Conservation (phyloP, 2,329 filamentous ascomycete species). For the Penicillium thymicola region DNA sequence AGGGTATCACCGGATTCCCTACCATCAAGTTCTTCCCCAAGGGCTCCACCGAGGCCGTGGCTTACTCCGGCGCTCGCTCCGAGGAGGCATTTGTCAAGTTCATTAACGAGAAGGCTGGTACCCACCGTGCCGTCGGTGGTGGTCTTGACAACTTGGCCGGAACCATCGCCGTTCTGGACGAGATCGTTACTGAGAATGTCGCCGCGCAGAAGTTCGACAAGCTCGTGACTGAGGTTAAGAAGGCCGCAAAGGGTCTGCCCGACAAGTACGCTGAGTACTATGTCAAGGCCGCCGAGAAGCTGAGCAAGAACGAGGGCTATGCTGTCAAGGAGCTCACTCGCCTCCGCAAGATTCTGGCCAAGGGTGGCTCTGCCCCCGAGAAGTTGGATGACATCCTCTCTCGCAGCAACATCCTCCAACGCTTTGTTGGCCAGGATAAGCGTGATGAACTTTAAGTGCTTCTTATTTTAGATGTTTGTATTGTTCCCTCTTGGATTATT, state of each 20-base stretch:
- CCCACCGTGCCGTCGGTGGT: constrained; percentile 77
- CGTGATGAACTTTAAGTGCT: constrained; percentile 65
- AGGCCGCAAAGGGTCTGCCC: constrained; percentile 64
- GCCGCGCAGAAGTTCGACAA: constrained; percentile 62
- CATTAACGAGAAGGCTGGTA: constrained; percentile 85
- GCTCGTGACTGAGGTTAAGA: constrained; percentile 68
- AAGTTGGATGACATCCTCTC: constrained; percentile 86
- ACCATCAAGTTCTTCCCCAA: constrained; percentile 98
- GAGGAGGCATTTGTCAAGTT: constrained; percentile 75
- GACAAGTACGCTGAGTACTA: constrained; percentile 93
- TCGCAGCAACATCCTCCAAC: constrained; percentile 83
- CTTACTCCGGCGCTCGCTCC: constrained; percentile 71
- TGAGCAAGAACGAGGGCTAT: constrained; percentile 71
- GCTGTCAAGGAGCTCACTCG: constrained; percentile 81
- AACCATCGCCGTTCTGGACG: constrained; percentile 75
- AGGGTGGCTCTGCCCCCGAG: constrained; percentile 77
- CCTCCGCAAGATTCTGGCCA: constrained; percentile 74
- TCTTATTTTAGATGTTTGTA: constrained; percentile 12
- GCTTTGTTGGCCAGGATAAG: constrained; percentile 64
- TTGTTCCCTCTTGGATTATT: constrained; percentile 18
- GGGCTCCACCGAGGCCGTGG: constrained; percentile 67
- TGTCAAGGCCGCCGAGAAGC: constrained; percentile 83
- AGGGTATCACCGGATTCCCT: constrained; percentile 82
- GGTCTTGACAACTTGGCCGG: constrained; percentile 75
- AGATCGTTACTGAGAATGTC: constrained; percentile 68